Evolutionary conservation across 2,329 filamentous ascomycete genomes (phyloP).

Genomic region (Scedosporium apiospermum): DNA sequence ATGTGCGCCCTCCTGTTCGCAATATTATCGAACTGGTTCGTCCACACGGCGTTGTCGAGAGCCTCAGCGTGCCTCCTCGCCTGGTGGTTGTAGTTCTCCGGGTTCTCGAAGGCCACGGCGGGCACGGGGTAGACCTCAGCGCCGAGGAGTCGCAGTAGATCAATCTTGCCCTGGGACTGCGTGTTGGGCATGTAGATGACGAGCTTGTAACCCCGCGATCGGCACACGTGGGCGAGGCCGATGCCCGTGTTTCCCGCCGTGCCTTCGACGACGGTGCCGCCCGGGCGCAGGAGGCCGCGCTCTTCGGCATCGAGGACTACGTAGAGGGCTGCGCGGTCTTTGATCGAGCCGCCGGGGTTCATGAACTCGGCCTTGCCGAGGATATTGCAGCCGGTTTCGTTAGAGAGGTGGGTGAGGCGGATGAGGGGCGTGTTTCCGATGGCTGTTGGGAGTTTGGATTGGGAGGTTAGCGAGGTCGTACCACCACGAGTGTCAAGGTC

Average conservation of each 20-base stretch:
- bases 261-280: constrained; percentile 92
- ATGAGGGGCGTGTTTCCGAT: constrained; percentile 97
- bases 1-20: constrained; percentile 92
- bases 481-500: not conserved
- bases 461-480: not conserved
- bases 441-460: constrained; percentile 39
- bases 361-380: constrained; percentile 98
- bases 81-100: constrained; percentile 97
- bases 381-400: constrained; percentile 85
- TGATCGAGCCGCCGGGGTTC: constrained; percentile 93
- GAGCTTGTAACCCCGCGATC: constrained; percentile 81
- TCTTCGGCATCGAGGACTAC: constrained; percentile 92
- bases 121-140: constrained; percentile 95
- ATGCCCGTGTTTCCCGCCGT: constrained; percentile 98
- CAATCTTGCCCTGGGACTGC: constrained; percentile 95
- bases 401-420: constrained; percentile 76
- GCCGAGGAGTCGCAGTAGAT: constrained; percentile 79
- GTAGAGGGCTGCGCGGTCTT: constrained; percentile 91
- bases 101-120: constrained; percentile 90
- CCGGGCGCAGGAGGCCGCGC: constrained; percentile 68
- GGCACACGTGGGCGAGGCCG: constrained; percentile 91
- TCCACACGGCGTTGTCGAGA: constrained; percentile 89
- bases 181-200: constrained; percentile 99
- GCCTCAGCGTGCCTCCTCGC: constrained; percentile 80
- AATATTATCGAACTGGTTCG: constrained; percentile 96